These are phyloP conservation scores for Nadsonia commutata DNA, from an alignment of 1,139 yeast species.

Conservation along the genomic window DNA sequence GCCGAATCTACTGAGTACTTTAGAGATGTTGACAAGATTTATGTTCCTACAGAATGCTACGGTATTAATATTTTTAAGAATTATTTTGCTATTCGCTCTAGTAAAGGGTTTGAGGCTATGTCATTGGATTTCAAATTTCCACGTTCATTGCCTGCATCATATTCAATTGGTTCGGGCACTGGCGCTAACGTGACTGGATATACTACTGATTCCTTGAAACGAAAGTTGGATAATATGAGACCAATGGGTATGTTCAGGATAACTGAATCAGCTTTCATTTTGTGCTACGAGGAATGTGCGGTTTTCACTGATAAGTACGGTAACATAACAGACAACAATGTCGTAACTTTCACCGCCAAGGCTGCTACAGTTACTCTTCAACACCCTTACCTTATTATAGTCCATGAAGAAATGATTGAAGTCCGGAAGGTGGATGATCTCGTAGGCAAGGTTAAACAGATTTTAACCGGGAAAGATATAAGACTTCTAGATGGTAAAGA, in stretches of 20 bases:
- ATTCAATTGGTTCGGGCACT: conserved; percentile 6
- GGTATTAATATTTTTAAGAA: conserved; percentile 28
- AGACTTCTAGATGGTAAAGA: conserved; percentile 34
- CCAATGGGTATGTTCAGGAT: conserved; percentile 56
- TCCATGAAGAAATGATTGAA: conserved; percentile 59
- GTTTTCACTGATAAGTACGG: conserved; percentile 58
- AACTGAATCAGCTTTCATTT: conserved; percentile 38
- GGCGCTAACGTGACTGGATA: neutral
- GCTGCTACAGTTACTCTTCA: conserved; percentile 42
- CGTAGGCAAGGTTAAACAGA: conserved; percentile 45
- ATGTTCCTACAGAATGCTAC: conserved; percentile 19
- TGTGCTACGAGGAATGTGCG: conserved; percentile 64
- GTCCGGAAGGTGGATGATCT: conserved; percentile 37
- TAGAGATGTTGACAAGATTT: conserved; percentile 23
- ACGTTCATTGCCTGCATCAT: conserved; percentile 17
- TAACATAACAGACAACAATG: conserved; percentile 38
- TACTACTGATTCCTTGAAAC: conserved; percentile 12
- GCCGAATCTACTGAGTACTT: conserved; percentile 23
- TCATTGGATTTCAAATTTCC: conserved; percentile 46
- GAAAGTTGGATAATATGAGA: conserved; percentile 18
- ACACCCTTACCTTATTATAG: conserved; percentile 45
- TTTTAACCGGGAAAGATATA: conserved; percentile 49
- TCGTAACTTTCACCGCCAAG: conserved; percentile 48
- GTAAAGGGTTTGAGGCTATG: conserved; percentile 54
- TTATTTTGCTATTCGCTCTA: conserved; percentile 46